Percentiles rank a stretch among this genome's conserved stretches.
Evolutionary conservation across 2,329 filamentous ascomycete species (phyloP).

Genomic region (Talaromyces sp.): DNA sequence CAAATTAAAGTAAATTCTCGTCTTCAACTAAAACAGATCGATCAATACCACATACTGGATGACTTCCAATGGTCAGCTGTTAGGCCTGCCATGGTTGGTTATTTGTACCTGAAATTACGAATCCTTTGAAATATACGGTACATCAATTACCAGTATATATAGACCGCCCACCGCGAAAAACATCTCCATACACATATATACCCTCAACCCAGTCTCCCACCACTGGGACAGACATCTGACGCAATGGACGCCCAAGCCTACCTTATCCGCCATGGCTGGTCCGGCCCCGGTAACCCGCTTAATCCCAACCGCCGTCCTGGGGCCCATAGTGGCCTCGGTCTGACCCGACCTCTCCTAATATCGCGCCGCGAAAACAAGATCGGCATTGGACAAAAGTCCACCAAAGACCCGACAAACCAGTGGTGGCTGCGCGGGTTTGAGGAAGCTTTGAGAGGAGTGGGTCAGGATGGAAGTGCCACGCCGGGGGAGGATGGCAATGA

Average conservation of each 20-base stretch:
- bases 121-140: background rate
- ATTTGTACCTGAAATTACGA: background rate
- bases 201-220: background rate
- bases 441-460: conserved; percentile 75
- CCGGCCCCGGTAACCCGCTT: conserved; percentile 80
- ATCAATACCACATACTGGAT: background rate
- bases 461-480: conserved; percentile 55
- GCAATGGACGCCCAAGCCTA: conserved; percentile 80
- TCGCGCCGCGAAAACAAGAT: conserved; percentile 76
- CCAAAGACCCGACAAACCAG: conserved; percentile 64
- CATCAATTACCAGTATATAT: background rate
- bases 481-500: conserved; percentile 51
- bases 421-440: conserved; percentile 98
- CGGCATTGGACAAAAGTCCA: conserved; percentile 74
- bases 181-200: background rate
- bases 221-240: background rate
- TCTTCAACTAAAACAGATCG: background rate
- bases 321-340: conserved; percentile 63
- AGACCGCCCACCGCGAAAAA: background rate
- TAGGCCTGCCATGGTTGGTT: background rate
- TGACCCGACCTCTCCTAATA: conserved; percentile 77
- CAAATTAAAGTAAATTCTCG: conserved; percentile 3
- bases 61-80: background rate
- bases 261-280: conserved; percentile 83
- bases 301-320: conserved; percentile 56